Percentiles rank a stretch among this genome's conserved stretches.
Conservation (phyloP, 2,329 filamentous ascomycete genomes). For the Neofusicoccum ribis region DNA sequence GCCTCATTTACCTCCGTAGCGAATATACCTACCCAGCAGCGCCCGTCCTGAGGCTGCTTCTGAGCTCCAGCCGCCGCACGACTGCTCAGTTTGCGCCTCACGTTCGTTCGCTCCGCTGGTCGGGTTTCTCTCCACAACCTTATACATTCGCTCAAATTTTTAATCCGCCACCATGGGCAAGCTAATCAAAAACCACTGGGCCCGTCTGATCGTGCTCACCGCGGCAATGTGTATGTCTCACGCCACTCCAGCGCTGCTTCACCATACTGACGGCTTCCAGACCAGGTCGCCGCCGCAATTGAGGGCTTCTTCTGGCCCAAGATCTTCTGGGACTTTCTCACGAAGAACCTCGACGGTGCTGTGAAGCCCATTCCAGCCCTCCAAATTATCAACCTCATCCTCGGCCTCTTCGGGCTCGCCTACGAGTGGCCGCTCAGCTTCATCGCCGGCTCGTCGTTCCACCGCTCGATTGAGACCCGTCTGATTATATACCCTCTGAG, state of each 20-base stretch:
- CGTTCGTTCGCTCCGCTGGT: conserved; percentile 11
- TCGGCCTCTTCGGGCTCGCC: conserved; percentile 74
- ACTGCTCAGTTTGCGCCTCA: conserved; percentile 20
- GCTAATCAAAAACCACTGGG: conserved; percentile 99
- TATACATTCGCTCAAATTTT: conserved; percentile 15
- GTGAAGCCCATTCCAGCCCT: conserved; percentile 86
- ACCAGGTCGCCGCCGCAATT: conserved; percentile 81
- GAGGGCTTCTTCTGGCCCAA: conserved; percentile 98
- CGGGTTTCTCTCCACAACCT: conserved; percentile 16
- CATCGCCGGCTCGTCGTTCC: conserved; percentile 70
- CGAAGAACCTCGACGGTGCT: conserved; percentile 80
- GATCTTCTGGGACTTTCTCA: conserved; percentile 96
- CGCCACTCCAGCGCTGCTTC: not conserved
- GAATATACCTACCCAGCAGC: conserved; percentile 11
- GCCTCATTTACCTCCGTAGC: not conserved
- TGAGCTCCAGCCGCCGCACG: not conserved
- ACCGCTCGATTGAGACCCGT: conserved; percentile 84
- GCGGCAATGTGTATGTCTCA: conserved; percentile 68
- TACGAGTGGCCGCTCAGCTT: conserved; percentile 89
- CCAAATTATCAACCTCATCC: conserved; percentile 84
- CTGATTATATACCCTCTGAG: conserved; percentile 80
- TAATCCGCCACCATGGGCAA: conserved; percentile 69
- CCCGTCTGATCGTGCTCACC: conserved; percentile 86
- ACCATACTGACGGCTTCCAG: conserved; percentile 48
- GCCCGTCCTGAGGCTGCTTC: conserved; percentile 1